Evolutionary conservation across 2,329 filamentous ascomycete genomes (phyloP).

Genomic region (Ampelomyces quisqualis): DNA sequence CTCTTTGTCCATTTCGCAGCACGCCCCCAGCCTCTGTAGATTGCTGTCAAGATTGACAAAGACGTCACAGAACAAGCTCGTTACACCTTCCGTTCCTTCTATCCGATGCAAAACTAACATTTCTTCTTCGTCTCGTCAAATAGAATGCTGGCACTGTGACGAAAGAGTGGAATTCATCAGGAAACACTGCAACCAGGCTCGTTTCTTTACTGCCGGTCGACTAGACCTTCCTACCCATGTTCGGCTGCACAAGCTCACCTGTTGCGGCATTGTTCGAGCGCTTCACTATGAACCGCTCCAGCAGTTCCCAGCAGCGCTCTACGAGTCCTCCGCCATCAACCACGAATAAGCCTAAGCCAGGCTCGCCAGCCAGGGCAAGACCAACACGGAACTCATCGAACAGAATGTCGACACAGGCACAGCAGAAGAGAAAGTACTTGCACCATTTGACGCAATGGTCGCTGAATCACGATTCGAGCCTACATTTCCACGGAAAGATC

Average conservation of each 20-base stretch:
- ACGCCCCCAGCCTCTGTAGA: too few species aligned
- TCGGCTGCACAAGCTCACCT: conserved; percentile 1
- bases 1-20: too few species aligned
- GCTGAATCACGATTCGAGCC: conserved; percentile 30
- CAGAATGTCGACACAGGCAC: conserved; percentile 17
- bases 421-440: conserved; percentile 23
- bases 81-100: neutral
- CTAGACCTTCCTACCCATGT: neutral
- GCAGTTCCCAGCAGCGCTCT: conserved; percentile 3
- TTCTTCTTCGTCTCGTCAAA: too few species aligned
- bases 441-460: conserved; percentile 31
- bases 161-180: too few species aligned
- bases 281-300: conserved; percentile 11
- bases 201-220: too few species aligned
- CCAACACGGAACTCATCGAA: conserved; percentile 18
- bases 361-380: conserved; percentile 3
- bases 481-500: conserved; percentile 33
- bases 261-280: conserved; percentile 4
- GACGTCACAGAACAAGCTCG: neutral
- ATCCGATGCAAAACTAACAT: neutral
- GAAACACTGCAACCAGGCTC: too few species aligned
- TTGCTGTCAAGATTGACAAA: neutral
- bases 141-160: neutral
- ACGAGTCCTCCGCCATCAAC: conserved; percentile 4
- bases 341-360: conserved; percentile 7